A percentile compares a stretch with the other conserved stretches of the same genome.
phyloP scores from a whole-genome alignment of 768 basidiomycete species.

The Strobilomyces echinocephalus region DNA sequence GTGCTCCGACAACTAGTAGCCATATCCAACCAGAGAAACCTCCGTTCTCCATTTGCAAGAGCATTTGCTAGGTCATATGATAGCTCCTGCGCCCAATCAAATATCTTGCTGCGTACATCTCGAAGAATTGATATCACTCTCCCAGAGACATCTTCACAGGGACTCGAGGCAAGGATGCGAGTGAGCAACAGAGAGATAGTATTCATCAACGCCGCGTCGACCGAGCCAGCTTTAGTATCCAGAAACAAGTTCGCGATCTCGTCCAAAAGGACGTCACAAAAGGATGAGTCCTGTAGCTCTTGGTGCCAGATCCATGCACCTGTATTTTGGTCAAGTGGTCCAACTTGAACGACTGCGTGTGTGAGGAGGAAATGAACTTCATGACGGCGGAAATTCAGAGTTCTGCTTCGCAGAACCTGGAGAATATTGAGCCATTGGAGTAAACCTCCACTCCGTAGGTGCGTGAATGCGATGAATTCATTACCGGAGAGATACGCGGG shows the following conservation, averaged over 20 bases:
- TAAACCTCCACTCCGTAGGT: not conserved
- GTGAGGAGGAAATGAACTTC: not conserved
- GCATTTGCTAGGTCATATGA: not conserved
- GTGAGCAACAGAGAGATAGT: slow-evolving; percentile 28
- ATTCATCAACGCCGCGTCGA: slow-evolving; percentile 22
- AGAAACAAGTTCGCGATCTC: not conserved
- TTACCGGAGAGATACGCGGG: not conserved
- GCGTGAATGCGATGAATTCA: not conserved
- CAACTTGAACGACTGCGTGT: not conserved
- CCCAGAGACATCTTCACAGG: not conserved
- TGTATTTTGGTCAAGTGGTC: not conserved
- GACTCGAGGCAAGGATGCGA: not conserved
- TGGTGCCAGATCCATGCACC: not conserved
- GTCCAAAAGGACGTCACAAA: not conserved
- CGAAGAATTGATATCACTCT: not conserved
- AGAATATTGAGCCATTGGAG: not conserved
- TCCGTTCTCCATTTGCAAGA: not conserved
- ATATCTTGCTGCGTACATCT: not conserved
- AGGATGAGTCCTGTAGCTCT: not conserved
- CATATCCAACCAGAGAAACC: not conserved
- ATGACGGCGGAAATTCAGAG: not conserved
- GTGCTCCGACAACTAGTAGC: not conserved
- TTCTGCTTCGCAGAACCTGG: not conserved
- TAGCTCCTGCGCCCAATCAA: not conserved
- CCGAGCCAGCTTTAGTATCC: slow-evolving; percentile 5